phyloP scores from a whole-genome alignment of 2,329 filamentous ascomycete genomes.

The Pestalotiopsis sp. region DNA sequence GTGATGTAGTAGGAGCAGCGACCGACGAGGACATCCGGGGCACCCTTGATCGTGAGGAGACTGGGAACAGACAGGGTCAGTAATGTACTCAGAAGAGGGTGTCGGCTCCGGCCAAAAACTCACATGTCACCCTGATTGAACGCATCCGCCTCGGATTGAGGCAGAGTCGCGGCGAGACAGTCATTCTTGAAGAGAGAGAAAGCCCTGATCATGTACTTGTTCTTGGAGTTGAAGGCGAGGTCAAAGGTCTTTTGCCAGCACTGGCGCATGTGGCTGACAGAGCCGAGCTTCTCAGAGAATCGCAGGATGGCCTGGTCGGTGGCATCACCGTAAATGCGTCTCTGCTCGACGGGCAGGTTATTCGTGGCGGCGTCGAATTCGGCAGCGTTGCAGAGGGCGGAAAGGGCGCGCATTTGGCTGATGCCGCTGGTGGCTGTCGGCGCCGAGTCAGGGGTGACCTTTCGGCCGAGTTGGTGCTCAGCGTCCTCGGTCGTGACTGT shows the following conservation, averaged over 20 bases:
- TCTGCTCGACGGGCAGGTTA: conserved; percentile 58
- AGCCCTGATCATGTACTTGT: conserved; percentile 77
- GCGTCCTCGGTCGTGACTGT: conserved; percentile 54
- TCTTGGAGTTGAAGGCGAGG: conserved; percentile 79
- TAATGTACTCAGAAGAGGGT: too few relatives aligned
- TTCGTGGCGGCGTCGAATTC: conserved; percentile 71
- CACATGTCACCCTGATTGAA: conserved; percentile 41
- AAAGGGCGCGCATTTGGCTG: conserved; percentile 60
- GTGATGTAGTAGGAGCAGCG: conserved; percentile 61
- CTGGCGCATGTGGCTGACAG: conserved; percentile 60
- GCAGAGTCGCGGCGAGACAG: conserved; percentile 39
- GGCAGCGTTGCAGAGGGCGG: conserved; percentile 73
- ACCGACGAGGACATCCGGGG: conserved; percentile 71
- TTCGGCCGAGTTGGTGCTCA: conserved; percentile 38
- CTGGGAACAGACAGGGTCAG: conserved; percentile 34
- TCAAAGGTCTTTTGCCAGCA: conserved; percentile 69
- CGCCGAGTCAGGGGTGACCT: conserved; percentile 23
- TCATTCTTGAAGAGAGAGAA: conserved; percentile 47
- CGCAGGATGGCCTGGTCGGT: conserved; percentile 76
- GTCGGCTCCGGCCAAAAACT: too few relatives aligned
- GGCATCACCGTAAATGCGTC: conserved; percentile 72
- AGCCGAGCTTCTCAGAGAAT: conserved; percentile 66
- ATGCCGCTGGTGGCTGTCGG: conserved; percentile 44
- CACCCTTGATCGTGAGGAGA: conserved; percentile 76
- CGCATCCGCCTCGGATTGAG: conserved; percentile 31